Base-by-base conservation (phyloP, 2,329 filamentous ascomycete species). In the Cladosporium austrohemisphaericum region DNA sequence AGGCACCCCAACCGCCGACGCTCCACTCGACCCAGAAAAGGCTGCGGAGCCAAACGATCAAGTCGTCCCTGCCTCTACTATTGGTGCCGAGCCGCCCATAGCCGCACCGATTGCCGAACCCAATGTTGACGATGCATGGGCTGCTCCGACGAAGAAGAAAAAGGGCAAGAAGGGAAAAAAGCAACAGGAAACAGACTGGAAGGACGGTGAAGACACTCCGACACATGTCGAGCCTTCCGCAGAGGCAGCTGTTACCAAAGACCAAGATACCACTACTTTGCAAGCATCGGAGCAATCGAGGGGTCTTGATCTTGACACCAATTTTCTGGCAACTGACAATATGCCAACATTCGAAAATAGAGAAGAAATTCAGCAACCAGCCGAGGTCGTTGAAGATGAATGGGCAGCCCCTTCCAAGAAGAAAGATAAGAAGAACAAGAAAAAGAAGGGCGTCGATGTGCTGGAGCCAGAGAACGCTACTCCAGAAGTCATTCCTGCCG, bases 141-240 rank as follows among this genome's bases (percentile, higher is more conserved):
- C 28, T 20, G 44, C 44, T 3, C 33, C 33, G 0, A 61, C 62
- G 46, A 64, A 63, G 45, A 50, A 40, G 16, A 63, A 58, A 52
- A 62, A 60, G 46, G 49, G 53, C 49, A 60, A 59, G 38, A 60
- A 58, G 43, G 49, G 52, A 5, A 62, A 61, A 48, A 60, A 60
- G 50, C 31, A 55, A 38, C 48, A 57, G 19, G 43, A 33, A 4
- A 5, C 8, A 4, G 41, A 26, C 14, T 25, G 22, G 19, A 10
- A 26, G 25, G 31, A 23, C 8, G 11, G 10, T 10, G 41, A 45
- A 18, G 26, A 13, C 10, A 4, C 31, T 3, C 9, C 31, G 10
- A 36, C 31, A 2, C 29, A 29, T 18, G 19, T 45, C 14, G 41
- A 33, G 8, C n/a, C n/a, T 7, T 31, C 41, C 18, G 31, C 29